Evolutionary conservation across 139 green algal species (phyloP), one percentile per base, ranked within the genome.

Genomic region (Chlorella sorokiniana): DNA sequence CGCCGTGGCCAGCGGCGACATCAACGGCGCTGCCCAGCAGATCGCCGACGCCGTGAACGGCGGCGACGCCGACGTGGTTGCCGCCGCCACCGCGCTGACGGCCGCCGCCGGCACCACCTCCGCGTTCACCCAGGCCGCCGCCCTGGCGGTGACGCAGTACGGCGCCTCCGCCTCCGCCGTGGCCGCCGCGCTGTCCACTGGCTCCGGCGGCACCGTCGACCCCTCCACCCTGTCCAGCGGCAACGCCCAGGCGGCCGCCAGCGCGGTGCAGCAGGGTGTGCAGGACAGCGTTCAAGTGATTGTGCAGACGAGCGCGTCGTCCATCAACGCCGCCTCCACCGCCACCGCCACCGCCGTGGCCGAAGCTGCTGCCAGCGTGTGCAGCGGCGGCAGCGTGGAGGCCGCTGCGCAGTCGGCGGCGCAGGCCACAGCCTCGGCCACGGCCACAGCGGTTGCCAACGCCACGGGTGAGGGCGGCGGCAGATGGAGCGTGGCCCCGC

Each of bases 261-360:
- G 27, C 37, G 73, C 73, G 9, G 73, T 79, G 73, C 16, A 68
- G 73, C 54, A 69, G 73, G 73, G 73, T 27, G 73, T 79, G 37
- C 10, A 64, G 25, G 54, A 79, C 73, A 56, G 37, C 10, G 73
- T 79, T 4, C 51, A 37, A 6, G 73, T 79, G 11, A 79, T 79
- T 9, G 73, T 69, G 4, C 73, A 79, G 54, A 38, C 73, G 37
- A 41, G 23, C 6, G 38, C 73, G 25, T 22, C 27, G 20, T 29
- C 73, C 14, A 69, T 79, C 73, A 79, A 79, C 38, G 73, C 54
- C 10, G 73, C 73, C 29, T 40, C 23, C 73, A 79, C 35, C 37
- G 73, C 73, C 29, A 79, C 73, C 1, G 59, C 73, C 27, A 1
- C 69, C 1, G 73, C 73, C 1, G 73, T 79, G 52, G 73, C 73